phyloP scores from a whole-genome alignment of 495 filamentous ascomycete species.

The Sabuloglossum arenarium region DNA sequence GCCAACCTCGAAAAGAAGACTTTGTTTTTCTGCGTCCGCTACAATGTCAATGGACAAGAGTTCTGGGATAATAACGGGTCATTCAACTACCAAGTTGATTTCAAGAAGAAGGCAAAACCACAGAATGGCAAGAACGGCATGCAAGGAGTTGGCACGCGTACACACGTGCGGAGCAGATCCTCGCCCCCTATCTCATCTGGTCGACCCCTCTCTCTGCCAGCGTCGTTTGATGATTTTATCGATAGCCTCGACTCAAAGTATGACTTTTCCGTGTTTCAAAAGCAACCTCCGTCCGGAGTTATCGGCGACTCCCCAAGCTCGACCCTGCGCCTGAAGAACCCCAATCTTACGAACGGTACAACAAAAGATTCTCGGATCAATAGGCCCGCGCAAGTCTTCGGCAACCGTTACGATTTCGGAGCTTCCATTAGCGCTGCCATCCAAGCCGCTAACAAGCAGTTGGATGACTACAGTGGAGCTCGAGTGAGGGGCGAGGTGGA shows the following conservation, averaged over 20 bases:
- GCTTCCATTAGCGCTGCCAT: constrained; percentile 76
- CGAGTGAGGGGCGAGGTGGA: constrained; percentile 23
- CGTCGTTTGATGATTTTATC: constrained; percentile 47
- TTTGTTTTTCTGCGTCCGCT: constrained; percentile 78
- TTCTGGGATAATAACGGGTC: constrained; percentile 86
- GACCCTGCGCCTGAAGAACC: constrained; percentile 19
- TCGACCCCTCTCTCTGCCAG: constrained; percentile 40
- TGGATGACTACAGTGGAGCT: constrained; percentile 19
- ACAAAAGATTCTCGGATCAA: constrained; percentile 23
- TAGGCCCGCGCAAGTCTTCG: constrained; percentile 55
- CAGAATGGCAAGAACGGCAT: constrained; percentile 30
- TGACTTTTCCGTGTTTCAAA: constrained; percentile 18
- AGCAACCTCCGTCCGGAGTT: constrained; percentile 30
- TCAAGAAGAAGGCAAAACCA: constrained; percentile 49
- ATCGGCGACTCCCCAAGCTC: constrained; percentile 26
- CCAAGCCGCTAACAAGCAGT: constrained; percentile 33
- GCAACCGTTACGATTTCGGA: constrained; percentile 82
- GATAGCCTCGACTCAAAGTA: constrained; percentile 29
- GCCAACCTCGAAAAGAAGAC: constrained; percentile 80
- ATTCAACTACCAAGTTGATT: constrained; percentile 83
- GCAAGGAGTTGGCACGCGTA: constrained; percentile 30
- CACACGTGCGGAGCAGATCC: constrained; percentile 59
- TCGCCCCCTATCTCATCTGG: constrained; percentile 16
- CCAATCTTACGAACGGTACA: neutral
- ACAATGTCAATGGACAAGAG: constrained; percentile 65